These are phyloP conservation scores for Tanacetum coccineum DNA, from an alignment of 129 eudicot genomes.

Conservation along the genomic window DNA sequence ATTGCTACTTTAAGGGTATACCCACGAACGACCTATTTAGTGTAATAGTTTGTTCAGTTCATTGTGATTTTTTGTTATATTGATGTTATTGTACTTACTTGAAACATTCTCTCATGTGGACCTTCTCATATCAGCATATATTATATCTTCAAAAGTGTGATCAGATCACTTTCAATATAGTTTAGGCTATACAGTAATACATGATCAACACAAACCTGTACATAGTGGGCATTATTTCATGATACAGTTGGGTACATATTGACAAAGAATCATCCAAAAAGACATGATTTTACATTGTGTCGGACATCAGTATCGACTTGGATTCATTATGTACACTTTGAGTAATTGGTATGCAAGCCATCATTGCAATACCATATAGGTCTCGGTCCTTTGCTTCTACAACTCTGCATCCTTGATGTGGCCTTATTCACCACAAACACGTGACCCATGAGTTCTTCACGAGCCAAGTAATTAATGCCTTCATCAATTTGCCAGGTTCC, in stretches of 20 bases:
- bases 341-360: constrained; percentile 34
- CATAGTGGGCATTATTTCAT: too few relatives aligned
- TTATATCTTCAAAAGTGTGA: too few relatives aligned
- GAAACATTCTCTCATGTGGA: too few relatives aligned
- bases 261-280: background rate
- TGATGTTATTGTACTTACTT: constrained; percentile 10
- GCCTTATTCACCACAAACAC: constrained; percentile 36
- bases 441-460: constrained; percentile 44
- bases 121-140: too few relatives aligned
- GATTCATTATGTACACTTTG: background rate
- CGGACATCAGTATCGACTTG: background rate
- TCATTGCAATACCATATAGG: constrained; percentile 35
- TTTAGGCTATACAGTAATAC: too few relatives aligned
- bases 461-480: constrained; percentile 42
- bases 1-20: constrained; percentile 27
- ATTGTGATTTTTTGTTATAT: constrained; percentile 28
- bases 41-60: constrained; percentile 24
- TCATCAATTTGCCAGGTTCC: constrained; percentile 30
- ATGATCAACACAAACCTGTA: too few relatives aligned
- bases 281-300: background rate
- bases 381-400: constrained; percentile 21
- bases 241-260: too few relatives aligned
- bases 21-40: constrained; percentile 9
- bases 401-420: constrained; percentile 33
- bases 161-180: too few relatives aligned